Conservation (phyloP, 441 rosid species). For the Breynia disticha region DNA sequence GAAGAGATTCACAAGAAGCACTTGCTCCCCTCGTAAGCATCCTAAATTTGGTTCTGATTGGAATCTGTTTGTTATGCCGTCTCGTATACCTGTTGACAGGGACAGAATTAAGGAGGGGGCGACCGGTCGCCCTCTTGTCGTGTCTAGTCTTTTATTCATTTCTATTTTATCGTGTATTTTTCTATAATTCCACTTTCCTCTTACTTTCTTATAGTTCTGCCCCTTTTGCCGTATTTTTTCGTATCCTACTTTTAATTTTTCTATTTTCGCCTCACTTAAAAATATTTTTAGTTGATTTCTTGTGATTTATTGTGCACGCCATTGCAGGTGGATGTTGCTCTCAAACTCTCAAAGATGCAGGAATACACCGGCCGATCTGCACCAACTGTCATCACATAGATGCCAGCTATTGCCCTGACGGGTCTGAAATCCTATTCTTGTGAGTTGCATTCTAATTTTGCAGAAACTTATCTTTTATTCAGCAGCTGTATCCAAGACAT, state of each 20-base stretch:
- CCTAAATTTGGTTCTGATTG: neutral
- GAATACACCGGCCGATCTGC: constrained; percentile 86
- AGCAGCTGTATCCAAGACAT: neutral
- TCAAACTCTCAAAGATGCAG: constrained; percentile 81
- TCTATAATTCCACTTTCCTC: too few species aligned
- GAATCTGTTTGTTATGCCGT: too few species aligned
- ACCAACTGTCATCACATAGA: constrained; percentile 88
- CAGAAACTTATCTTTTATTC: neutral
- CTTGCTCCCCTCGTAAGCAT: constrained; percentile 74
- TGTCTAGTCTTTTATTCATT: too few species aligned
- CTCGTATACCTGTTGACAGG: too few species aligned
- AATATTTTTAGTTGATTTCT: neutral
- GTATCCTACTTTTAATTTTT: too few species aligned
- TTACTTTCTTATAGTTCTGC: too few species aligned
- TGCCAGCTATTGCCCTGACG: neutral
- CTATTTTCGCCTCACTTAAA: too few species aligned
- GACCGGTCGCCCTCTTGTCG: too few species aligned
- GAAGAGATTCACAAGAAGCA: constrained; percentile 86
- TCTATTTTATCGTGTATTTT: too few species aligned
- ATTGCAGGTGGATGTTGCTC: constrained; percentile 80
- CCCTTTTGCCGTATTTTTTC: too few species aligned
- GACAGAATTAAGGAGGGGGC: too few species aligned
- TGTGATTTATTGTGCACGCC: neutral
- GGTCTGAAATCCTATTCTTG: neutral
- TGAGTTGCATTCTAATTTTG: neutral